Percentiles rank a stretch among this genome's conserved stretches.
Conservation (phyloP, 2,329 filamentous ascomycete species). For the Penicillium sumatraense region DNA sequence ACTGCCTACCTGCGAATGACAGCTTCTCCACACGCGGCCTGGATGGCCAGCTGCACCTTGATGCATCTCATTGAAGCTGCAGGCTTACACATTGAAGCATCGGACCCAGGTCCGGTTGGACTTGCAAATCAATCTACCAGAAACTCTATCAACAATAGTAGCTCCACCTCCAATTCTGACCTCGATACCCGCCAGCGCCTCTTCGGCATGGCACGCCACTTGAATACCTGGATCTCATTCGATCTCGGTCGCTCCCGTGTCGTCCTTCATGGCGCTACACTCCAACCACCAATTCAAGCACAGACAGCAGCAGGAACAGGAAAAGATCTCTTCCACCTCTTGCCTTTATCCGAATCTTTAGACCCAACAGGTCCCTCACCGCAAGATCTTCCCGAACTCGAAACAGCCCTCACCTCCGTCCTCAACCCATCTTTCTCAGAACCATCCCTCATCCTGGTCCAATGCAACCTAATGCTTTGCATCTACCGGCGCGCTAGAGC, state of each 20-base stretch:
- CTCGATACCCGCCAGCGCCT: conserved; percentile 50
- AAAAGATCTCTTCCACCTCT: conserved; percentile 56
- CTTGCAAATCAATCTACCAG: conserved; percentile 5
- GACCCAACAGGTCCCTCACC: conserved; percentile 53
- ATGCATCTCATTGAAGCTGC: conserved; percentile 65
- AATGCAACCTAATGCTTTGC: conserved; percentile 61
- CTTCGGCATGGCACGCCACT: conserved; percentile 58
- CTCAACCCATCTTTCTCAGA: conserved; percentile 47
- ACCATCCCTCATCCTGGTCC: conserved; percentile 53
- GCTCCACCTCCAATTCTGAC: conserved; percentile 17
- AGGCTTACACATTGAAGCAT: conserved; percentile 37
- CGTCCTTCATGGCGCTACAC: conserved; percentile 51
- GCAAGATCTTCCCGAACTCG: conserved; percentile 48
- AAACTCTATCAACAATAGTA: not conserved
- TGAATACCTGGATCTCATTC: conserved; percentile 65
- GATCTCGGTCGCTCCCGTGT: conserved; percentile 62
- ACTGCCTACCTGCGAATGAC: conserved; percentile 59
- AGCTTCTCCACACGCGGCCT: conserved; percentile 56
- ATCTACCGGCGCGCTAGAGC: conserved; percentile 60
- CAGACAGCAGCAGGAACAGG: conserved; percentile 1
- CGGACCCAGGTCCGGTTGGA: conserved; percentile 13
- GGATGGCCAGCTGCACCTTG: conserved; percentile 61
- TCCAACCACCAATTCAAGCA: conserved; percentile 41
- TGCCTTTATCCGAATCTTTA: conserved; percentile 59
- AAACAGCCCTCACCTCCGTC: conserved; percentile 48